Evolutionary conservation across 345 rosid species (phyloP).

Genomic region (Excoecaria agallocha): DNA sequence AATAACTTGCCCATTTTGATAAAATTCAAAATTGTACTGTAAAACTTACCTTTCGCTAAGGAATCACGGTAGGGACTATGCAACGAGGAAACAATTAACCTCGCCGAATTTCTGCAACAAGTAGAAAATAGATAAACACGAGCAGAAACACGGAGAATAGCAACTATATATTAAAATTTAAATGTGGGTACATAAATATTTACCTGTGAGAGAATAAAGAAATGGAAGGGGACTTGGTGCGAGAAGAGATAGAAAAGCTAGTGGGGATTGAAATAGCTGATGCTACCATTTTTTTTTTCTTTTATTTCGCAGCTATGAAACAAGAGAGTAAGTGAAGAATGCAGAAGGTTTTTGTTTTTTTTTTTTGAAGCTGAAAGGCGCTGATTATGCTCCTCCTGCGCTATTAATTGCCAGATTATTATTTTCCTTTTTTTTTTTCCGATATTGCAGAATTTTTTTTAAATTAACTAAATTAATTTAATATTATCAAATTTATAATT

Average conservation of each 20-base stretch:
- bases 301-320: not conserved
- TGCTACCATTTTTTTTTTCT: slow-evolving; percentile 45
- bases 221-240: slow-evolving; percentile 23
- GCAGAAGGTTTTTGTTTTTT: not conserved
- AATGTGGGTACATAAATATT: not conserved
- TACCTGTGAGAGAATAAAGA: slow-evolving; percentile 40
- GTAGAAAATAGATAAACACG: not conserved
- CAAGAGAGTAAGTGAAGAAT: not conserved
- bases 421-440: too few relatives aligned
- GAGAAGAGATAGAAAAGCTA: slow-evolving; percentile 31
- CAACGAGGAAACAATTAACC: slow-evolving; percentile 38
- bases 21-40: not conserved
- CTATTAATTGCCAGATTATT: too few relatives aligned
- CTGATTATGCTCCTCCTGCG: not conserved
- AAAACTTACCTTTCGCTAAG: slow-evolving; percentile 30
- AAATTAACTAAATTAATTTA: too few relatives aligned
- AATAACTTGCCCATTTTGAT: not conserved
- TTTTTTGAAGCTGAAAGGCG: not conserved
- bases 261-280: slow-evolving; percentile 43
- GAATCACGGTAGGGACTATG: slow-evolving; percentile 41
- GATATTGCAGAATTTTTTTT: too few relatives aligned
- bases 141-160: not conserved
- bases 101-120: slow-evolving; percentile 35
- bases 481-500: too few relatives aligned
- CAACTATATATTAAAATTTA: not conserved